Conservation (phyloP, 192 early-diverging fungal species). For the Rhizoclosmatium globosum region DNA sequence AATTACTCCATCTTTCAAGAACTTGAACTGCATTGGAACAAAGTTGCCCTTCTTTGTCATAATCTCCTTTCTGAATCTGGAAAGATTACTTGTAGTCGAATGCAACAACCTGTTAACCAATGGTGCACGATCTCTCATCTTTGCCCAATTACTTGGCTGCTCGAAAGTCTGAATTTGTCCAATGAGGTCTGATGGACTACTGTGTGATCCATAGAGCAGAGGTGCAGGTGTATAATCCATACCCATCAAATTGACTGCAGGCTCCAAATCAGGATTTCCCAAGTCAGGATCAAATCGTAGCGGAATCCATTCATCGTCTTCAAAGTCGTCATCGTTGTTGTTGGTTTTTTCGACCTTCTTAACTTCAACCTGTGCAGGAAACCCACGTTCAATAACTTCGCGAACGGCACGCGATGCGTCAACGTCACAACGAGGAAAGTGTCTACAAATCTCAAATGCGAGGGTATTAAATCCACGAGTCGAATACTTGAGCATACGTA, state of each 20-base stretch:
- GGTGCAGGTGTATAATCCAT: constrained; percentile 34
- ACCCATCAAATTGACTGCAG: constrained; percentile 11
- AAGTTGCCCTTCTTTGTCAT: background rate
- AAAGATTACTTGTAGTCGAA: background rate
- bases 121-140: constrained; percentile 14
- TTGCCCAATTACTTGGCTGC: background rate
- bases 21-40: constrained; percentile 35
- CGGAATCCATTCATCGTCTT: background rate
- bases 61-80: background rate
- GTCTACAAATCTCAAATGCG: constrained; percentile 36
- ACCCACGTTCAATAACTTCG: constrained; percentile 23
- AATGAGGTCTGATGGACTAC: constrained; percentile 21
- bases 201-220: constrained; percentile 2
- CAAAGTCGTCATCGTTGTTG: background rate
- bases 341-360: background rate
- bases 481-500: constrained; percentile 38
- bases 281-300: constrained; percentile 21
- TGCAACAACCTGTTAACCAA: background rate
- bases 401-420: constrained; percentile 24
- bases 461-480: constrained; percentile 35
- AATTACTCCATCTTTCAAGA: constrained; percentile 30
- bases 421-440: constrained; percentile 24
- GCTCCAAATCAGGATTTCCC: constrained; percentile 17
- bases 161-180: constrained; percentile 30
- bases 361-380: background rate